Evolutionary conservation across 1,284 basidiomycete species (phyloP), one percentile per base, ranked within the genome.

Genomic region (Dichomitus squalens): DNA sequence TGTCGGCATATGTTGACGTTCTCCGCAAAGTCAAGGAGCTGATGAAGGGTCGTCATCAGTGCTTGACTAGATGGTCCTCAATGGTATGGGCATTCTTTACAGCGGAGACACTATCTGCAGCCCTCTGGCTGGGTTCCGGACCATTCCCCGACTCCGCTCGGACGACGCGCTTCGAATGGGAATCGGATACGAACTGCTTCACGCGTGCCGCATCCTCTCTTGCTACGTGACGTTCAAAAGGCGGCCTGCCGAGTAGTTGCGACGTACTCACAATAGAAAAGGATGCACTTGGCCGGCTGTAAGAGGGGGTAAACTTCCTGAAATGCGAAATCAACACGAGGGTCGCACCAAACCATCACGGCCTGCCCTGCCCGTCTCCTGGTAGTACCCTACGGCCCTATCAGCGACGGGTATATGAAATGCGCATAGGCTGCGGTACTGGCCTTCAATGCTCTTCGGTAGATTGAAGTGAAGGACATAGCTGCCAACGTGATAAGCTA

Each of bases 321-420:
- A 4, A 48, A 41, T 23, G 12, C 31, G 29, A 40, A n/a, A n/a
- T n/a, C n/a, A n/a, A n/a, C n/a, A n/a, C n/a, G n/a, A n/a, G n/a
- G n/a, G n/a, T n/a, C 84, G 69, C 64, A 92, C 91, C 61, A 80
- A 73, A 36, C 90, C 90, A 71, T 95, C 92, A 53, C 93, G 80
- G n/a, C 93, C 93, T 40, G 90, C 93, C 57, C 7, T 82, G 61
- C 92, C 92, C 51, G 92, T 95, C 70, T 95, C 93, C 70, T 95
- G 93, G 69, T 95, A 95, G 72, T 88, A 95, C 0, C 90, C 92
- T 92, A 53, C 46, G 3, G 21, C 2, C 3, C 1, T 12, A 0
- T 18, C n/a, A 39, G 7, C n/a, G 14, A 18, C 35, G 23, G 27
- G 2, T 18, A 25, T 31, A 36, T 3, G 23, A 12, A 33, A 25